Percentiles rank a stretch among this genome's conserved stretches.
phyloP scores from a whole-genome alignment of 805 yeast species.

The Kodamaea kakaduensis region DNA sequence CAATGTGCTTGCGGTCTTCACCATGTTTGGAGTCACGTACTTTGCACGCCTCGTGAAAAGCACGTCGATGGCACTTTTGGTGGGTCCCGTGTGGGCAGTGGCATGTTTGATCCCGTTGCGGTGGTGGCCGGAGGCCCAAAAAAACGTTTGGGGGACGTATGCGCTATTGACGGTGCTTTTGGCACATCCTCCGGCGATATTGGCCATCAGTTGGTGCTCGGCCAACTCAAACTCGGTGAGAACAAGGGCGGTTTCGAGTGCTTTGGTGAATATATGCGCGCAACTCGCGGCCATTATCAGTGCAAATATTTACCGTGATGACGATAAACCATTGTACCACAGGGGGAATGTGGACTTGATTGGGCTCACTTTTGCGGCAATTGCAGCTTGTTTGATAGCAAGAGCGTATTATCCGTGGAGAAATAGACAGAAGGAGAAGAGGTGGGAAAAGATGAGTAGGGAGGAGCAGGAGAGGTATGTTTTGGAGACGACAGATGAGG shows the following conservation, averaged over 20 bases:
- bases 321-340: slow-evolving; percentile 58
- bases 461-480: slow-evolving; percentile 51
- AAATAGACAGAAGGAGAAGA: slow-evolving; percentile 40
- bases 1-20: slow-evolving; percentile 25
- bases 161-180: slow-evolving; percentile 35
- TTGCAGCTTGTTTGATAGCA: slow-evolving; percentile 24
- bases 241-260: slow-evolving; percentile 61
- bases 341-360: slow-evolving; percentile 50
- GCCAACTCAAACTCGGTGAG: slow-evolving; percentile 59
- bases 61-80: slow-evolving; percentile 19
- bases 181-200: slow-evolving; percentile 47
- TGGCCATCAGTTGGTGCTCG: slow-evolving; percentile 59
- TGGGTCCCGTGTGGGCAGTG: slow-evolving; percentile 23
- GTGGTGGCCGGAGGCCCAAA: slow-evolving; percentile 40
- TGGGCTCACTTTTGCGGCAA: slow-evolving; percentile 29
- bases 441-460: slow-evolving; percentile 48
- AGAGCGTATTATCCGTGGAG: slow-evolving; percentile 39
- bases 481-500: slow-evolving; percentile 44
- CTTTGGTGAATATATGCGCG: slow-evolving; percentile 60
- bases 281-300: slow-evolving; percentile 55
- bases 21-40: slow-evolving; percentile 18
- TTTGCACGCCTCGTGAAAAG: slow-evolving; percentile 21
- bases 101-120: slow-evolving; percentile 33
- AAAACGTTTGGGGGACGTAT: slow-evolving; percentile 40
- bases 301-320: slow-evolving; percentile 52